phyloP scores from a whole-genome alignment of 345 rosid species.

The Gossypium raimondii region DNA sequence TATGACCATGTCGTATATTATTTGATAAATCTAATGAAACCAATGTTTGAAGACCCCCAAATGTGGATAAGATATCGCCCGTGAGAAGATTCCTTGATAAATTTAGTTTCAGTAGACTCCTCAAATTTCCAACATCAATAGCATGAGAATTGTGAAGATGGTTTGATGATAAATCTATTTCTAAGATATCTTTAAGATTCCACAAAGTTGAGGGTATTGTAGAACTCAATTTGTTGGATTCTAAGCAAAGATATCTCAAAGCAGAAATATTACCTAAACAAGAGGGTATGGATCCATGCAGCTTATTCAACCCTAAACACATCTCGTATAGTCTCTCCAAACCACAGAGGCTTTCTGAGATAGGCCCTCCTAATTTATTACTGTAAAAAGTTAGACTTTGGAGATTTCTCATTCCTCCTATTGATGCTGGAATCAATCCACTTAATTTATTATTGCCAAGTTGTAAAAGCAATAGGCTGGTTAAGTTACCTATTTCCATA shows the following conservation, averaged over 20 bases:
- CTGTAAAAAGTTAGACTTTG: not conserved
- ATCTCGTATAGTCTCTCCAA: not conserved
- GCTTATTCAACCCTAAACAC: not conserved
- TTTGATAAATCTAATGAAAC: too few species aligned
- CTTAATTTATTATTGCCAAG: not conserved
- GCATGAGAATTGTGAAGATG: too few species aligned
- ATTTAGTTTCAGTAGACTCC: too few species aligned
- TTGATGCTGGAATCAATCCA: slow-evolving; percentile 8
- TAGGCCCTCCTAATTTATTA: slow-evolving; percentile 9
- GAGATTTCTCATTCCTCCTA: slow-evolving; percentile 9
- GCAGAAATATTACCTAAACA: slow-evolving; percentile 2
- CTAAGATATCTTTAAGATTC: too few species aligned
- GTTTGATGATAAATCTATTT: too few species aligned
- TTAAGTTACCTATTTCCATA: not conserved
- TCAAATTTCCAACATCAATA: too few species aligned
- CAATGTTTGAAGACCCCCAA: too few species aligned
- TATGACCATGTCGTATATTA: too few species aligned
- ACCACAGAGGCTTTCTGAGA: not conserved
- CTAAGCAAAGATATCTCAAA: not conserved
- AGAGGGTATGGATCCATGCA: not conserved
- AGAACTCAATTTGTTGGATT: too few species aligned
- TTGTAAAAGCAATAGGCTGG: not conserved
- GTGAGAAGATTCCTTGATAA: too few species aligned
- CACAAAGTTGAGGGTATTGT: too few species aligned
- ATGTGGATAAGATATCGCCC: too few species aligned